These are phyloP conservation scores for Cyberlindnera amylophila DNA, from an alignment of 805 yeast species.

Conservation along the genomic window DNA sequence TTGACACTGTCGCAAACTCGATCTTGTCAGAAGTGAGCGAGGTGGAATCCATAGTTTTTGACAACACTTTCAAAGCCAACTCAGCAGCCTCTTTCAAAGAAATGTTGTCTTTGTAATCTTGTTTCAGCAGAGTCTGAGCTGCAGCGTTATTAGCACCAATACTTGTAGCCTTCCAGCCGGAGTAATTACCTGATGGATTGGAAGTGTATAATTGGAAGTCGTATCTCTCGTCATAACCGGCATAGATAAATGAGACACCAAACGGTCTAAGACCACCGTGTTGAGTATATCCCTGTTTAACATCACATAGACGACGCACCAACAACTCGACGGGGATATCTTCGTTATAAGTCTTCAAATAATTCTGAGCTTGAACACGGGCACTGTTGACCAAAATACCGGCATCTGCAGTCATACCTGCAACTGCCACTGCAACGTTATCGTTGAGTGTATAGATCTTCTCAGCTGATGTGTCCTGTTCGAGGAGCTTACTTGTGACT, in stretches of 20 bases:
- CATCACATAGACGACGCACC: conserved; percentile 85
- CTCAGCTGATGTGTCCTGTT: conserved; percentile 91
- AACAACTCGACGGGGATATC: conserved; percentile 91
- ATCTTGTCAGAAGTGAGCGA: conserved; percentile 84
- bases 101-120: conserved; percentile 86
- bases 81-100: conserved; percentile 72
- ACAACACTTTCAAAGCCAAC: conserved; percentile 84
- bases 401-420: conserved; percentile 98
- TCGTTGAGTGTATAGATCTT: conserved; percentile 85
- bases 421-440: conserved; percentile 87
- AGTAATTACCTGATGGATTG: conserved; percentile 95
- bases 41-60: conserved; percentile 91
- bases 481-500: conserved; percentile 86
- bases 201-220: conserved; percentile 92
- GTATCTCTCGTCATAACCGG: conserved; percentile 88
- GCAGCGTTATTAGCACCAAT: conserved; percentile 96
- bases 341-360: conserved; percentile 83
- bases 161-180: conserved; percentile 98
- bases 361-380: conserved; percentile 78
- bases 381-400: conserved; percentile 83
- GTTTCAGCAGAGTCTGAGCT: conserved; percentile 92
- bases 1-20: conserved; percentile 81
- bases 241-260: conserved; percentile 94
- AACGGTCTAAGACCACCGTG: conserved; percentile 98
- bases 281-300: conserved; percentile 97